A percentile compares a stretch with the other conserved stretches of the same genome.
phyloP scores from a whole-genome alignment of 2,329 filamentous ascomycete genomes.

The Myriangium duriaei region DNA sequence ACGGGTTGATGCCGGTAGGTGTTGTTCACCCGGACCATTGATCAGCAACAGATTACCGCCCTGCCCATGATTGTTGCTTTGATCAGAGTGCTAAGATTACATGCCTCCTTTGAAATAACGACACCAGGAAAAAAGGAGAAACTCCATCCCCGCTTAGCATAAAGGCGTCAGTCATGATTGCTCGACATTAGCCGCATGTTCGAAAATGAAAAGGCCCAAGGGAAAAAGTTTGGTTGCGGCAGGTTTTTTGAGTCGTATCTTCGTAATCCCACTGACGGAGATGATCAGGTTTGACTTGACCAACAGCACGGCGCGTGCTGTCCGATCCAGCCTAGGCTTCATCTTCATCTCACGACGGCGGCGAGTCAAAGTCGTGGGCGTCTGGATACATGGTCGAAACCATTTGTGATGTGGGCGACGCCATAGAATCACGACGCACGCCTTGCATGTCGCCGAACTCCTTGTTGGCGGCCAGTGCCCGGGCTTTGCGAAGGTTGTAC shows the following conservation, averaged over 20 bases:
- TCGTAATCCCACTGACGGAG: not conserved
- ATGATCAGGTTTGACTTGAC: not conserved
- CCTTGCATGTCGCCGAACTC: conserved; percentile 5
- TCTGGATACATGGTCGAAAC: not conserved
- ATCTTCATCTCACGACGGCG: conserved; percentile 5
- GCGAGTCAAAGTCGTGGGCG: conserved; percentile 6
- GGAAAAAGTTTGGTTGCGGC: not conserved
- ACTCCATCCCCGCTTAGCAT: not conserved
- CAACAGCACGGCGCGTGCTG: not conserved
- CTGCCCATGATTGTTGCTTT: no score
- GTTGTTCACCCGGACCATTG: no score
- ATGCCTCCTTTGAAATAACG: no score
- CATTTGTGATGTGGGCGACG: conserved; percentile 2
- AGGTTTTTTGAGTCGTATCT: not conserved
- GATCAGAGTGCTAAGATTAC: no score
- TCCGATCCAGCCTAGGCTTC: conserved; percentile 7
- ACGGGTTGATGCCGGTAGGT: no score
- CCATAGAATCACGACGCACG: conserved; percentile 8
- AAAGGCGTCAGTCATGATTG: conserved; percentile 26
- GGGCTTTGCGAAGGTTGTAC: conserved; percentile 22
- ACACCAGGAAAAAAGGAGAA: no score
- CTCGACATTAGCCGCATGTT: conserved; percentile 2
- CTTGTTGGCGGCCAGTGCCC: conserved; percentile 10
- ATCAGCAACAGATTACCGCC: no score
- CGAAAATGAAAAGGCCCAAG: not conserved